phyloP scores from a whole-genome alignment of 2,329 filamentous ascomycete genomes.

The Hypoxylon sp. region DNA sequence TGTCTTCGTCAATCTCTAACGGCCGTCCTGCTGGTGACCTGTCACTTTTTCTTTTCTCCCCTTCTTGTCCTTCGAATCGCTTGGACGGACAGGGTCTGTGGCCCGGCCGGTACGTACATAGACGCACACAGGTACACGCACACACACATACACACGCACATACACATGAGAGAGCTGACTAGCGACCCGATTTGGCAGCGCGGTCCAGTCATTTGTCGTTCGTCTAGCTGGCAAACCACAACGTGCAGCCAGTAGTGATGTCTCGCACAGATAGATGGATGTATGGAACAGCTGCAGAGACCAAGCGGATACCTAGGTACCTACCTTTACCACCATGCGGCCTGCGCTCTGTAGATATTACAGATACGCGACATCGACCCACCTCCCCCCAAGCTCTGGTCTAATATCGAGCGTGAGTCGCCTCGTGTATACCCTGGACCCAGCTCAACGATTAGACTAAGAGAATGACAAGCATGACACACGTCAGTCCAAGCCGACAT shows the following conservation, averaged over 20 bases:
- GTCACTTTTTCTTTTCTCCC: constrained; percentile 28
- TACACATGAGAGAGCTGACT: too few relatives aligned
- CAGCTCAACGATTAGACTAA: constrained; percentile 9
- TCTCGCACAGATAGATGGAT: constrained; percentile 34
- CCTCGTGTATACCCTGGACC: constrained; percentile 3
- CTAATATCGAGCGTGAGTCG: constrained; percentile 14
- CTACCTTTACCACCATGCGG: too few relatives aligned
- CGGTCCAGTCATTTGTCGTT: constrained; percentile 12
- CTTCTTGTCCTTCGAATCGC: constrained; percentile 11
- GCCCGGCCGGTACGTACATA: constrained; percentile 21
- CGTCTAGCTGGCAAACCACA: constrained; percentile 24
- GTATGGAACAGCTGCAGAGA: constrained; percentile 18
- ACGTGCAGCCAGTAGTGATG: constrained; percentile 34
- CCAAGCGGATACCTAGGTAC: constrained; percentile 11
- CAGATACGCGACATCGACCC: constrained; percentile 33
- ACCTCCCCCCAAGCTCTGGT: constrained; percentile 2
- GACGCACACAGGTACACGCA: too few relatives aligned
- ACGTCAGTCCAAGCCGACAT: background rate
- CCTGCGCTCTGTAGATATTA: constrained; percentile 32
- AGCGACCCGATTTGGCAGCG: constrained; percentile 33
- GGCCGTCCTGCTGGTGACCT: constrained; percentile 30
- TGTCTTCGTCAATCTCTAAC: constrained; percentile 31
- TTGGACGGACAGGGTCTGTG: constrained; percentile 18
- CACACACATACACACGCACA: too few relatives aligned
- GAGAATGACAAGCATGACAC: background rate